phyloP scores from a whole-genome alignment of 495 filamentous ascomycete genomes.

The Lophiotrema nucula region DNA sequence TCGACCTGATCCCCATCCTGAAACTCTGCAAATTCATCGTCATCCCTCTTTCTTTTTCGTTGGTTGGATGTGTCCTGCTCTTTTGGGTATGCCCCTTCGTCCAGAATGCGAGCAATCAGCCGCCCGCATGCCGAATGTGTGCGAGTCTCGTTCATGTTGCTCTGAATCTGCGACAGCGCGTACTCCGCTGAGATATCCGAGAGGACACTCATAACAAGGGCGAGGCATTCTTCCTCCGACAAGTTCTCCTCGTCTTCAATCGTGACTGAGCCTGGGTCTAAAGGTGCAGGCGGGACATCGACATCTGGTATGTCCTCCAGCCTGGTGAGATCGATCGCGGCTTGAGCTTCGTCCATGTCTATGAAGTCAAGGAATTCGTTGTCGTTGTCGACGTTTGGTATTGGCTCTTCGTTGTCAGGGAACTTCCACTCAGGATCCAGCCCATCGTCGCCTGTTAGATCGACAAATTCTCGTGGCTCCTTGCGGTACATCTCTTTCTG shows the following conservation, averaged over 20 bases:
- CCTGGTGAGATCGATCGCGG: constrained; percentile 13
- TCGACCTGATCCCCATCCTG: constrained; percentile 9
- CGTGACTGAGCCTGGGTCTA: not conserved
- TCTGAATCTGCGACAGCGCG: constrained; percentile 33
- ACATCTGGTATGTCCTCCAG: constrained; percentile 6
- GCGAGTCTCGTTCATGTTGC: constrained; percentile 9
- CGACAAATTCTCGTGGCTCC: too few species aligned
- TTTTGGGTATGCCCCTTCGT: constrained; percentile 37
- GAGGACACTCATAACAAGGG: constrained; percentile 39
- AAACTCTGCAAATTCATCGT: constrained; percentile 15
- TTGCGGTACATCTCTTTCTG: too few species aligned
- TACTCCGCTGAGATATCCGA: constrained; percentile 41
- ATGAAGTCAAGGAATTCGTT: not conserved
- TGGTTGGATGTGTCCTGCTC: constrained; percentile 30
- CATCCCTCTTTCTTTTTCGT: constrained; percentile 36
- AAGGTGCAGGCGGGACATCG: constrained; percentile 9
- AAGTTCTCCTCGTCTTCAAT: constrained; percentile 2
- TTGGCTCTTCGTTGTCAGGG: too few species aligned
- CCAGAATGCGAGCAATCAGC: constrained; percentile 32
- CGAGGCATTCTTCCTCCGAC: constrained; percentile 34
- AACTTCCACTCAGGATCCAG: too few species aligned
- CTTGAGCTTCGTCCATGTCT: not conserved
- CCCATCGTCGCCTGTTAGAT: too few species aligned
- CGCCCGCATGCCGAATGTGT: constrained; percentile 17
- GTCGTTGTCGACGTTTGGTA: not conserved